Percentiles rank a stretch among this genome's conserved stretches.
phyloP scores from a whole-genome alignment of 2,329 filamentous ascomycete species.

The Ilyonectria destructans region DNA sequence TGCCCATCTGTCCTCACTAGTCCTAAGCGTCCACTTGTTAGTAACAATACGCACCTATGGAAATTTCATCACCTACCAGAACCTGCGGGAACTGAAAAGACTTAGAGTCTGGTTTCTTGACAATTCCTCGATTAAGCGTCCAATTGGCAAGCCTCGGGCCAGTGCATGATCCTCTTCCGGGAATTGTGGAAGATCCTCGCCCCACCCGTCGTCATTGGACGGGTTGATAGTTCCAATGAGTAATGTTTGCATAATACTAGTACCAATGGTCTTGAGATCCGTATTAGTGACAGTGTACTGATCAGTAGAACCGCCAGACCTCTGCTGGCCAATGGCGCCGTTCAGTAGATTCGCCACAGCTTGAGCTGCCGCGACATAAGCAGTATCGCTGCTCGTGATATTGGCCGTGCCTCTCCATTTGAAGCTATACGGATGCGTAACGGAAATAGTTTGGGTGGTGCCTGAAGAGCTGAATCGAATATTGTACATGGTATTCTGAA shows the following conservation, averaged over 20 bases:
- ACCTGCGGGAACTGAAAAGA: conserved; percentile 6
- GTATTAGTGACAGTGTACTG: background rate
- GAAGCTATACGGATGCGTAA: background rate
- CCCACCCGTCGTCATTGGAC: background rate
- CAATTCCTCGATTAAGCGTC: conserved; percentile 7
- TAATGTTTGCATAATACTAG: conserved; percentile 11
- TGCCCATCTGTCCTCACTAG: background rate
- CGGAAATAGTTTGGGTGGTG: background rate
- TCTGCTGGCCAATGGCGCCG: background rate
- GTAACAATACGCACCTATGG: background rate
- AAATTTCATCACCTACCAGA: background rate
- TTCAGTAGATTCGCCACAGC: conserved; percentile 1
- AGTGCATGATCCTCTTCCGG: conserved; percentile 1
- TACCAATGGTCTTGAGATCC: background rate
- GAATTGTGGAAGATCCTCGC: background rate
- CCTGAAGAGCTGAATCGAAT: background rate
- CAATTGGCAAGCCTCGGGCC: conserved; percentile 3
- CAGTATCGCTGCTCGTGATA: background rate
- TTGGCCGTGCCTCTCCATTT: conserved; percentile 6
- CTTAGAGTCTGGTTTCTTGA: conserved; percentile 15
- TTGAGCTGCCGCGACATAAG: conserved; percentile 3
- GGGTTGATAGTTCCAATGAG: conserved; percentile 7
- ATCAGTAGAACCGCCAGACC: background rate
- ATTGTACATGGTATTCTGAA: conserved; percentile 1
- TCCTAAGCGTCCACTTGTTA: background rate